Evolutionary conservation across 2,329 filamentous ascomycete species (phyloP).

Genomic region (Aspergillus vadensis): DNA sequence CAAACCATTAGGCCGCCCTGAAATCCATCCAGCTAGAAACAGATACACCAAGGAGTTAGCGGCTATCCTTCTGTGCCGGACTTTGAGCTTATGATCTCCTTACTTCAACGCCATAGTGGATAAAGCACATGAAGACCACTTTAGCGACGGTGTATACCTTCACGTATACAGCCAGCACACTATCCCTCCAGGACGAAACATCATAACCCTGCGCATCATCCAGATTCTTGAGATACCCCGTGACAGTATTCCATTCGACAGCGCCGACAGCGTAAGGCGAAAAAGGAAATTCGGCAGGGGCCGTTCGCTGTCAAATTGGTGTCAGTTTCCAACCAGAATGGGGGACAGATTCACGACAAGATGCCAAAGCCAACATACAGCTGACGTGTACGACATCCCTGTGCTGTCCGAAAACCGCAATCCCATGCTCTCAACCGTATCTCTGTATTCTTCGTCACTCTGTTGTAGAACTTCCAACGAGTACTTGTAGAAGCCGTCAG

Average conservation of each 20-base stretch:
- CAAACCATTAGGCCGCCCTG: conserved; percentile 33
- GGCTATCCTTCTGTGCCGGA: neutral
- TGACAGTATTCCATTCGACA: conserved; percentile 32
- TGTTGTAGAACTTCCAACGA: conserved; percentile 21
- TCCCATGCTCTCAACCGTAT: neutral
- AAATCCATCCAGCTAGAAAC: conserved; percentile 33
- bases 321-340: neutral
- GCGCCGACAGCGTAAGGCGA: conserved; percentile 35
- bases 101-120: conserved; percentile 40
- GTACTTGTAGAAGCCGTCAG: conserved; percentile 28
- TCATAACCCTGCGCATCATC: conserved; percentile 23
- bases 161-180: conserved; percentile 33
- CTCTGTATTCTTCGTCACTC: conserved; percentile 8
- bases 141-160: conserved; percentile 42
- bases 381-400: conserved; percentile 22
- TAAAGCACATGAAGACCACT: conserved; percentile 33
- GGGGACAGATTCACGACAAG: neutral
- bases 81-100: neutral
- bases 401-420: conserved; percentile 21
- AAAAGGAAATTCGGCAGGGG: conserved; percentile 20
- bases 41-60: neutral
- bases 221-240: conserved; percentile 16
- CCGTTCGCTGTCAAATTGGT: neutral
- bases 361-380: conserved; percentile 18
- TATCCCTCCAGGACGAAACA: conserved; percentile 26